A percentile compares a stretch with the other conserved stretches of the same genome.
phyloP scores from a whole-genome alignment of 441 rosid species.

The Populus hybrid region DNA sequence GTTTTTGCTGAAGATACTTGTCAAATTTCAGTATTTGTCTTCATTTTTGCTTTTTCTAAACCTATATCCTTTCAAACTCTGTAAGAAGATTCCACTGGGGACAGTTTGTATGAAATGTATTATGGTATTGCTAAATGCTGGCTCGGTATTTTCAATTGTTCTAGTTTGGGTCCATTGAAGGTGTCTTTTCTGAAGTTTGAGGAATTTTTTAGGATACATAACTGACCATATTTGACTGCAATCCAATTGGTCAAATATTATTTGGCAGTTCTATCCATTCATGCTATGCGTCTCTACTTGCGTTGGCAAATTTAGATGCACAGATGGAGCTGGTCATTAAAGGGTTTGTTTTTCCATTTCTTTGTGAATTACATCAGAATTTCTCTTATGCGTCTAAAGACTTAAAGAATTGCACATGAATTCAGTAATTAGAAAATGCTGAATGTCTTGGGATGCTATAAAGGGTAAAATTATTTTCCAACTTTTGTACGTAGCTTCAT shows the following conservation, averaged over 20 bases:
- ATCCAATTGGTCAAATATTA: not conserved
- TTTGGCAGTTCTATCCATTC: not conserved
- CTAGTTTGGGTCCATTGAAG: not conserved
- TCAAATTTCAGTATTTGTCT: too few species aligned
- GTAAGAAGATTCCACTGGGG: too few species aligned
- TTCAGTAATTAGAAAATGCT: not conserved
- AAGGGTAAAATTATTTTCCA: not conserved
- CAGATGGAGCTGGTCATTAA: not conserved
- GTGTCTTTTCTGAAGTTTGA: not conserved
- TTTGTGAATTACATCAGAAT: not conserved
- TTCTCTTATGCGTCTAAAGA: not conserved
- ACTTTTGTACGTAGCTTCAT: not conserved
- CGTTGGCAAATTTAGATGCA: not conserved
- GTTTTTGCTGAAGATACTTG: too few species aligned
- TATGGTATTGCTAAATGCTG: too few species aligned
- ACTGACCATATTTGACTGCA: not conserved
- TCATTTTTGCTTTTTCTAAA: too few species aligned
- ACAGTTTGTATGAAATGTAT: too few species aligned
- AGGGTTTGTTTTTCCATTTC: not conserved
- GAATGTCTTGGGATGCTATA: not conserved
- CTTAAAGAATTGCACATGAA: not conserved
- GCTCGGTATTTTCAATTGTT: not conserved
- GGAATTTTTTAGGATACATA: not conserved
- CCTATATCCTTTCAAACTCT: too few species aligned
- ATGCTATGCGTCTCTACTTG: not conserved